Base-by-base conservation (phyloP, 768 basidiomycete genomes). In the Serendipita sp. region DNA sequence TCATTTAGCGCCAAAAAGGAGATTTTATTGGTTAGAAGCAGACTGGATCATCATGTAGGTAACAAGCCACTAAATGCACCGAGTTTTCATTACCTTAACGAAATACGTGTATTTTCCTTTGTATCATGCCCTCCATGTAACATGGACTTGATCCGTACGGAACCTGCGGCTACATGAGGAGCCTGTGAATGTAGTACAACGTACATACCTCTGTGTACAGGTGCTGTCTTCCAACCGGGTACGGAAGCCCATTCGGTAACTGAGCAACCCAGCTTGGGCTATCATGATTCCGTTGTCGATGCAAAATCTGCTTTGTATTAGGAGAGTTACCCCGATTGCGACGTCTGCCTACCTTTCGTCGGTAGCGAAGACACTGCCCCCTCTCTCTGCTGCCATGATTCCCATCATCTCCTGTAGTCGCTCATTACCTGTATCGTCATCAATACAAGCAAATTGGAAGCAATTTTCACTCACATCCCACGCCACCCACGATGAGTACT, bases 201-300 rank as follows among this genome's bases (percentile, higher is more conserved):
- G 14, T 4, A 26, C 63, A 24, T 64, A 89, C 92, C 95, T 80
- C 75, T 99, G 96, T 4, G 94, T 98, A 69, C 91, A 94, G 38
- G 82, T 87, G 62, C 86, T 93, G 69, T 95, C 81, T 28, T 79
- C 71, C 30, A 98, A 70, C 1, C 85, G 79, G 0, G 93, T 97
- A 51, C 74, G 73, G 65, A 83, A 79, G 26, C 95, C 96, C 92
- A 94, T 97, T 2, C 96, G 81, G 71, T 83, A 92, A 65, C 85
- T 83, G 41, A 99, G 77, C 30, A 99, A 79, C 3, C 96, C 96
- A 3, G 96, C 96, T 70, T 99, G 96, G 2, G 96, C 95, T 62
- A 99, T 98, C 96, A 99, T 99, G 67, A 98, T 95, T 0, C 96
- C 96, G 67, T 99, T 99, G 72, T 99, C 96, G 64, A 99, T 98